Evolutionary conservation across 1,139 yeast genomes (phyloP), one percentile per base, ranked within the genome.

Genomic region (Debaryomyces singareniensis): DNA sequence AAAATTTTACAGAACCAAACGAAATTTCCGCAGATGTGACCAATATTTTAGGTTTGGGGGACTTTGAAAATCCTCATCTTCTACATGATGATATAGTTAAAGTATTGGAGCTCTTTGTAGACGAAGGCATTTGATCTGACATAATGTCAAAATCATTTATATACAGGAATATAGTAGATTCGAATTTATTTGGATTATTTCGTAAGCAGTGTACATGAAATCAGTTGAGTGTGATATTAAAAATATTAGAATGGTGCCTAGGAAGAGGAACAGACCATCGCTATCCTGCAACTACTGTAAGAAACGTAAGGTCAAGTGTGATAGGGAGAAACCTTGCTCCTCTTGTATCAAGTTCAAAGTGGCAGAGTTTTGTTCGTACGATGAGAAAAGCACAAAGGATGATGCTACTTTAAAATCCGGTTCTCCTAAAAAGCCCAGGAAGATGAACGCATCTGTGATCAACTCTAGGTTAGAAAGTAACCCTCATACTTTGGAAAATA

Each of bases 241-340:
- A 7, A n/a, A 18, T 18, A 18, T 7, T 18, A 7, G n/a, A 18
- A n/a, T 7, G 21, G 21, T 7, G 11, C 26, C 29, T 9, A 35
- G 46, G 26, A 54, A 50, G 37, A 42, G 63, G 18, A 52, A 53
- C 30, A 47, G 62, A 23, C 36, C 51, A 2, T 53, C 60, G 5
- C 44, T 57, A 3, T 58, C 64, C 11, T 68, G 73, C 35, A 43
- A 55, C 13, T 57, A 54, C 27, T 68, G 74, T 38, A 58, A 66
- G 30, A 45, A 49, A 40, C 44, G 68, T 35, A 68, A 67, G 37
- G 59, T 65, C 13, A 63, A 60, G 31, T 60, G 66, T 39, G 53
- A 58, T 34, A 37, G 59, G 29, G 47, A 43, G 2, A 37, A 33
- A 6, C 64, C 64, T 1, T 58, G 64, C 38, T 31, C 47, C 1